Evolutionary conservation across 2,329 filamentous ascomycete species (phyloP).

Genomic region (Aureobasidium namibiae): DNA sequence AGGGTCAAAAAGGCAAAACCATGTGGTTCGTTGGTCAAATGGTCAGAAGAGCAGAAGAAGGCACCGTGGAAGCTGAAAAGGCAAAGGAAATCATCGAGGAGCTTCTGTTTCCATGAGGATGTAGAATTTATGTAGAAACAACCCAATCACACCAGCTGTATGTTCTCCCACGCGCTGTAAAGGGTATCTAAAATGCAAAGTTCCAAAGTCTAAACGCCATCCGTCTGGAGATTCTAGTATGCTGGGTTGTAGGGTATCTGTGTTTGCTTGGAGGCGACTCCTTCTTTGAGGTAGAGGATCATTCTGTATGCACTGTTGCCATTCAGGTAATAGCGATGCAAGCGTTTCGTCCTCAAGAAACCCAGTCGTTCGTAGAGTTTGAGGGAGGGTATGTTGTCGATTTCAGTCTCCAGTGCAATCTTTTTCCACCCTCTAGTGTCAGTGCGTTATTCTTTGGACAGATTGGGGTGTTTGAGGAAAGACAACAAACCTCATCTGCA

Average conservation of each 20-base stretch:
- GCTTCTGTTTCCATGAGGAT: conserved; percentile 30
- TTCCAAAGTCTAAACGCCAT: conserved; percentile 3
- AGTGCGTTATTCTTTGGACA: neutral
- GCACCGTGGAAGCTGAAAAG: conserved; percentile 52
- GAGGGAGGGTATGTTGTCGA: conserved; percentile 82
- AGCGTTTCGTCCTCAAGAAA: conserved; percentile 82
- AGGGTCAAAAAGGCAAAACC: conserved; percentile 55
- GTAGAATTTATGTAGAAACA: neutral
- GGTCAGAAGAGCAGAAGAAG: conserved; percentile 53
- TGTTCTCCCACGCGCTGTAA: neutral
- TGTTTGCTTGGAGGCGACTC: conserved; percentile 36
- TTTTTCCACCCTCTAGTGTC: conserved; percentile 24
- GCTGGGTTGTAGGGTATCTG: conserved; percentile 12
- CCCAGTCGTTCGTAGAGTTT: conserved; percentile 88
- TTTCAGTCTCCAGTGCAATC: conserved; percentile 92
- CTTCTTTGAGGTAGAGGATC: conserved; percentile 67
- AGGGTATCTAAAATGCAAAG: conserved; percentile 11
- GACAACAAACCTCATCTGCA: conserved; percentile 63
- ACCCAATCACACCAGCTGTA: neutral
- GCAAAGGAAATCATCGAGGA: conserved; percentile 48
- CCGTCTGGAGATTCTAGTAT: neutral
- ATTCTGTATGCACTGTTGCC: conserved; percentile 90
- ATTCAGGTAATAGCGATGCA: conserved; percentile 94
- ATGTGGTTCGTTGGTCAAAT: conserved; percentile 63
- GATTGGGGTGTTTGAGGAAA: too few relatives aligned